Evolutionary conservation across 129 eudicot species (phyloP), one percentile per base, ranked within the genome.

Genomic region (Centaurea solstitialis): DNA sequence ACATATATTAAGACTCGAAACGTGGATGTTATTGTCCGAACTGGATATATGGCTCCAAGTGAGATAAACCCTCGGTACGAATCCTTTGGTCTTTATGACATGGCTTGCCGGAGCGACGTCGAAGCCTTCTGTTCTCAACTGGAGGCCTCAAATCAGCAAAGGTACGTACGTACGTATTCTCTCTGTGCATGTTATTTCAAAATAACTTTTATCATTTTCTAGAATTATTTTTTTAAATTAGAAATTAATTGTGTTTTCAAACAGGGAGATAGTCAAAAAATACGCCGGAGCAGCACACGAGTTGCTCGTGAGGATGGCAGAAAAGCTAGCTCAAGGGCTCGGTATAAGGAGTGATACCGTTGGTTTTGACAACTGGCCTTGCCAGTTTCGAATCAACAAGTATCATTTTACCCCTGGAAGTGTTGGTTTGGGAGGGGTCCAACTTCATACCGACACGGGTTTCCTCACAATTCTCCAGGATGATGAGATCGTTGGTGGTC

Each of bases 391-490:
- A 67, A 84, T 87, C n/a, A 87, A 87, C 86, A 84, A 84, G 17
- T 87, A 84, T 75, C 68, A 40, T 72, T 83, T 75, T 78, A 87
- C 80, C 18, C 83, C 76, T 18, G 85, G 80, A 74, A 65, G 59
- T 17, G 70, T 80, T 9, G 87, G 85, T 10, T 75, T 76, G 0
- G 33, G 81, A n/a, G 87, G 90, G 11, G 90, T 84, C 7, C 85
- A 83, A 35, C 72, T 80, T 9, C 90, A 87, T 67, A 83, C 90
- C 15, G 90, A 87, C 50, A 72, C 87, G 4, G 85, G 85, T 5
- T 87, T 87, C 68, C 82, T 87, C 6, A 87, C 87, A 26, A 61
- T 87, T 11, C 72, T 87, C 28, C 90, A 87, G 73, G 87, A 87
- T 40, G 90, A 87, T 67, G 87, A 87, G 9, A 80, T 61, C 13